Base-by-base conservation (phyloP, 306 rosid species). In the Castanopsis chinensis region DNA sequence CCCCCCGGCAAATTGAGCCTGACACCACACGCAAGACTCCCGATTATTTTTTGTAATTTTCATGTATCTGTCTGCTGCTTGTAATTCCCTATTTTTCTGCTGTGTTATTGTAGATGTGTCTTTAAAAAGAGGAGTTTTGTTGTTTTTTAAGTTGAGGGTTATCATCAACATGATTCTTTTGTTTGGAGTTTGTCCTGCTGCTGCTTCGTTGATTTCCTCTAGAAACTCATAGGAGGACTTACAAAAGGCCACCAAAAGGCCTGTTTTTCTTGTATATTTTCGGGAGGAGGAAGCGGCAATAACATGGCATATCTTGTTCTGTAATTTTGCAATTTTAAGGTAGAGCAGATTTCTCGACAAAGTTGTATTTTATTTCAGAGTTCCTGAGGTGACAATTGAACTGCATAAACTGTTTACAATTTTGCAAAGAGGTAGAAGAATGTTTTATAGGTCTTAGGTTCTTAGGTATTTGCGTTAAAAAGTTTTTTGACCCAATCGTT, bases 11-110 rank as follows among this genome's bases (percentile, higher is more conserved):
- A 87, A 90, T 94, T 72, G 99, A 94, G 80, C 99, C 99, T 0
- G 99, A 94, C 93, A 86, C 92, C 67, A 87, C 99, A 57, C 97
- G 99, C 85, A 94, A 92, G 97, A 94, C 99, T 69, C 99, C 99
- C 0, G 99, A 94, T 81, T 94, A 94, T 90, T 94, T 94, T 92
- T 92, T 94, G 91, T 94, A 85, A 94, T 90, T 85, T 49, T 84
- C 71, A 73, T 79, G 77, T 78, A 63, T 87, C 83, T 71, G 55
- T 71, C 83, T 71, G 82, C 76, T 84, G 90, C 75, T 75, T 89
- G 97, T 88, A 84, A 90, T 78, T 78, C 91, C 84, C 83, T 85
- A 89, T 89, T 85, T 21, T 80, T 83, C 80, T 83, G 86, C 89
- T 85, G 75, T 60, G 78, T 72, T 83, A 81, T 83, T 89, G 93